Base-by-base conservation (phyloP, 1,139 yeast genomes). In the Suhomyces chickasaworum region DNA sequence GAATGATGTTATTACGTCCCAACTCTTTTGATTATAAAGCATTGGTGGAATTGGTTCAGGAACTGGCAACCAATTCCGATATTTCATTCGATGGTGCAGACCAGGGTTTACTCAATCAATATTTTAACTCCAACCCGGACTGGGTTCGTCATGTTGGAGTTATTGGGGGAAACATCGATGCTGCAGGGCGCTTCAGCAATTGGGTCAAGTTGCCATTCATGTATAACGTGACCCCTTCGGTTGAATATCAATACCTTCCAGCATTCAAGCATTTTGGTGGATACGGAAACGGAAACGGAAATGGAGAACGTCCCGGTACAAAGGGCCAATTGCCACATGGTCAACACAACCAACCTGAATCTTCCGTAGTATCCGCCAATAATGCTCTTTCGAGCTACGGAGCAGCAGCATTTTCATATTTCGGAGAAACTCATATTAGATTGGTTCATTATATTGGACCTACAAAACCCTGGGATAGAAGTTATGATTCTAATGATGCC, bases 41-140 rank as follows among this genome's bases (percentile, higher is more conserved):
- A 13, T 69, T 89, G 50, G 48, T 67, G 46, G 52, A 65, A 29
- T 66, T 75, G 46, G 71, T 76, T 39, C 37, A 35, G 45, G 57
- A 42, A 49, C 63, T 7, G 45, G 62, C 22, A 57, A 23, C 18
- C 38, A 40, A 47, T 34, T 38, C 40, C 33, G 34, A 37, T 15
- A 63, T 15, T 50, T 81, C 93, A 0, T 89, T 90, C 60, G 98
- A 91, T 64, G 97, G 97, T 44, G 96, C 97, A 3, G 99, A 93
- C 65, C 98, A 93, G 66, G 98, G 98, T 9, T 72, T 93, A 39
- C 71, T 93, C 55, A 93, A 93, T 64, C 89, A 88, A 61, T 87
- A 79, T 61, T 89, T 89, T 63, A 83, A 80, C 50, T 63, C 63
- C 6, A 60, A 65, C 53, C 77, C 78, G 10, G 75, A 74, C 55